Evolutionary conservation across 2,329 filamentous ascomycete genomes (phyloP), one percentile per base, ranked within the genome.

Genomic region (Trichoderma arundinaceum): DNA sequence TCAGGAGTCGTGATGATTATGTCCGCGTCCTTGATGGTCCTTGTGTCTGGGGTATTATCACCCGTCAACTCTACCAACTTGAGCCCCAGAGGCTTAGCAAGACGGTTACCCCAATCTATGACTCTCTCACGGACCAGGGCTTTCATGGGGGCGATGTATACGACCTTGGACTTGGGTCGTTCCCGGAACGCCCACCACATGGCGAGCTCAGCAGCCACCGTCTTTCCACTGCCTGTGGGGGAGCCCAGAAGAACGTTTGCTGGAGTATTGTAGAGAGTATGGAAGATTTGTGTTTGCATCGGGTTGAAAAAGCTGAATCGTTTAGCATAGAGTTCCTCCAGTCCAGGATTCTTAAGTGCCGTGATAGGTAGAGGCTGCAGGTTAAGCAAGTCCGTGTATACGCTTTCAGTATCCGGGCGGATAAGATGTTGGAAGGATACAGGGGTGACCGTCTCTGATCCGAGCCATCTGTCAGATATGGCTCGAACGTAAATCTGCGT

Each of bases 181-280:
- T 97, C 94, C 13, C 94, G 88, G 79, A 99, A 98, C 2, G 95
- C 94, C 93, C 94, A 97, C 96, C 96, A 99, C 94, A 99, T 98
- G 32, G 96, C 94, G 68, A 99, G 80, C 75, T 99, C 95, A 56
- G 92, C 93, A 17, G 96, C 95, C 46, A 99, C 91, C 0, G 96
- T 99, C 82, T 99, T 99, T 66, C 95, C 95, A 83, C 93, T 97
- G 66, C 95, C 95, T 0, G 96, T 99, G 0, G 95, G 96, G 2
- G 95, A 98, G 7, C 96, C 95, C 8, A 99, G 85, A 3, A 99
- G 85, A 4, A 99, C 94, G 74, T 99, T 99, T 52, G 92, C 90
- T 7, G 91, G 79, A 0, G 95, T 97, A 75, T 98, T 90, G 71
- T 99, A 99, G 39, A 99, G 85, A 13, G 92, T 94, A 74, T 99